Conservation (phyloP, 306 rosid species). For the Cucurbita ficifolia region DNA sequence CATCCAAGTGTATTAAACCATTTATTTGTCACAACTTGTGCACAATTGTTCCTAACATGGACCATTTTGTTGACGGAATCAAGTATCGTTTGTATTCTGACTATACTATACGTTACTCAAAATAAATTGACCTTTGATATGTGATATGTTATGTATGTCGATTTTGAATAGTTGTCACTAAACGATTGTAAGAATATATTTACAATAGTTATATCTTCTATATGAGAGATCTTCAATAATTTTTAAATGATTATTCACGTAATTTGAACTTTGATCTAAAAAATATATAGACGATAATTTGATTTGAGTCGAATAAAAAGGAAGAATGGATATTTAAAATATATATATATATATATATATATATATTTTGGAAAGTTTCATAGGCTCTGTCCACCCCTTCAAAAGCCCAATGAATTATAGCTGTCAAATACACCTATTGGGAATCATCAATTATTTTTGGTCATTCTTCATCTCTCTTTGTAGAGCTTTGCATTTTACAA, state of each 20-base stretch:
- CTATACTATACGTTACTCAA: not conserved
- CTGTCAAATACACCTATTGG: not conserved
- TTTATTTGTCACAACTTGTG: not conserved
- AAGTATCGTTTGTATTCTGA: not conserved
- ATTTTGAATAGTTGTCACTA: not conserved
- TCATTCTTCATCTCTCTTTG: not conserved
- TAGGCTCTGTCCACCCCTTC: not conserved
- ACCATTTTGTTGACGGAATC: not conserved
- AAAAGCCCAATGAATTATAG: not conserved
- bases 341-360: too few relatives aligned
- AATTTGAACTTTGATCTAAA: not conserved
- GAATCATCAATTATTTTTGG: constrained; percentile 1
- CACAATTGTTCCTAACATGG: not conserved
- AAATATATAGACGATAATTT: not conserved
- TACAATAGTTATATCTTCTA: not conserved
- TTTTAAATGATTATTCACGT: not conserved
- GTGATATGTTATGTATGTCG: not conserved
- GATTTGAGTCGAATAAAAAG: too few relatives aligned
- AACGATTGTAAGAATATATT: not conserved
- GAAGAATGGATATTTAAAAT: too few relatives aligned
- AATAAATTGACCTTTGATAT: not conserved
- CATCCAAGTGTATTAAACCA: too few relatives aligned
- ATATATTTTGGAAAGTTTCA: not conserved
- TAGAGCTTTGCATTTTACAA: not conserved
- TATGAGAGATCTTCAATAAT: not conserved